Conservation (phyloP, 495 filamentous ascomycete species). For the Copromyces sp. region DNA sequence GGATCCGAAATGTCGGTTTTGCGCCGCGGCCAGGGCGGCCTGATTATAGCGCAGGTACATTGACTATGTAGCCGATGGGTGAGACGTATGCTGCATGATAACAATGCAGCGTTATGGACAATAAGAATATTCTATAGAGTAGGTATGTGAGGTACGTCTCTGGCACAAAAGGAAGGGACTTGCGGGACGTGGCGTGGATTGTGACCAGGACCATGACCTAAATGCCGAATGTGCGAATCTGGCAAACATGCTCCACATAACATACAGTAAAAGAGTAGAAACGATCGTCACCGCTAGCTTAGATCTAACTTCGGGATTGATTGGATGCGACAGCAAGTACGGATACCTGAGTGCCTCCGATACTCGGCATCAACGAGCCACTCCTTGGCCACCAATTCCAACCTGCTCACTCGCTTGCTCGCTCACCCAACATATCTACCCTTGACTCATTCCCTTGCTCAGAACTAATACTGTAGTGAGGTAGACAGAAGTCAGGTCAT, state of each 20-base stretch:
- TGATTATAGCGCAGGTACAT: background rate
- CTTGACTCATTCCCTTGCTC: background rate
- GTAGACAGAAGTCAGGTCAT: background rate
- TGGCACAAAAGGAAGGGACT: background rate
- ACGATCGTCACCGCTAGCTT: background rate
- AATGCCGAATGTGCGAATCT: background rate
- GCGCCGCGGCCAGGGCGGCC: background rate
- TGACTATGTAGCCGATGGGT: background rate
- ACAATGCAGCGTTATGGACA: background rate
- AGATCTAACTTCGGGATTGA: background rate
- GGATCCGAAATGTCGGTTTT: background rate
- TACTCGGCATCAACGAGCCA: background rate
- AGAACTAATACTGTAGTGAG: background rate
- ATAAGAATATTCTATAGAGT: background rate
- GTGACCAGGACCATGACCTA: background rate
- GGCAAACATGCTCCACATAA: background rate
- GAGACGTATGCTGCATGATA: background rate
- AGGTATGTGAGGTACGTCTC: background rate
- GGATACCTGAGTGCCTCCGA: background rate
- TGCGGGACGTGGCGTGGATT: background rate
- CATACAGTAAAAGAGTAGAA: background rate
- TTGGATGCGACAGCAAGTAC: background rate
- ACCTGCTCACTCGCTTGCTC: background rate
- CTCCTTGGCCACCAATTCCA: background rate
- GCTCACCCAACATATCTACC: background rate